Evolutionary conservation across 2,329 filamentous ascomycete species (phyloP), one percentile per base, ranked within the genome.

Genomic region (Ceratocystis eucalypticola): DNA sequence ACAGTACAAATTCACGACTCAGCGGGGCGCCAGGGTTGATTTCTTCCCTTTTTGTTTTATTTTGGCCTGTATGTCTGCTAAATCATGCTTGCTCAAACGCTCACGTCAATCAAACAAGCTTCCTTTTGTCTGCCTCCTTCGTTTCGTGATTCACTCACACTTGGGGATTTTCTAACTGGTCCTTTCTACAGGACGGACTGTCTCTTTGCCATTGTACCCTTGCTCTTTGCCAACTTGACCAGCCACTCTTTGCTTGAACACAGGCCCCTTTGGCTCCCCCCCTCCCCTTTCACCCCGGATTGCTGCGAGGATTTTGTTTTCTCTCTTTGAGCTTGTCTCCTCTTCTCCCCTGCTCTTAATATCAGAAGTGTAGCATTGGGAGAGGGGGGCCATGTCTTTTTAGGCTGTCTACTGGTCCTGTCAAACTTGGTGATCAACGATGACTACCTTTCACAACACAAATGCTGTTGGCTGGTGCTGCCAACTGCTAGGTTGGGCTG

Each of bases 401-500:
- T 25, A 41, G 20, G 28, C 55, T 59, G 28, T 59, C 55, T 59
- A n/a, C 25, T n/a, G 4, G 55, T 59, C 5, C 55, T 59, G 55
- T 59, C 55, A 59, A 59, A 37, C 55, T 20, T 4, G 55, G 55
- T 59, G 55, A 59, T 59, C 55, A 59, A 33, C 55, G 8, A 30
- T 41, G 8, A 30, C 28, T 59, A 37, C 28, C 55, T 20, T 59
- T 30, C 12, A 33, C 55, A n/a, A n/a, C n/a, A 15, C 3, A 37
- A 30, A 20, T 15, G 28, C 3, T 20, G 55, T n/a, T 59, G 28
- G 53, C 15, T 20, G 28, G 10, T 33, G 22, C 25, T 57, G 30
- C 53, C 12, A 10, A n/a, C 25, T 41, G 10, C 3, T 15, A 20
- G 28, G 55, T n/a, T 59, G n/a, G 15, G n/a, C n/a, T 20, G 8